Conservation (phyloP, 129 eudicot species). For the Flaveria bidentis region DNA sequence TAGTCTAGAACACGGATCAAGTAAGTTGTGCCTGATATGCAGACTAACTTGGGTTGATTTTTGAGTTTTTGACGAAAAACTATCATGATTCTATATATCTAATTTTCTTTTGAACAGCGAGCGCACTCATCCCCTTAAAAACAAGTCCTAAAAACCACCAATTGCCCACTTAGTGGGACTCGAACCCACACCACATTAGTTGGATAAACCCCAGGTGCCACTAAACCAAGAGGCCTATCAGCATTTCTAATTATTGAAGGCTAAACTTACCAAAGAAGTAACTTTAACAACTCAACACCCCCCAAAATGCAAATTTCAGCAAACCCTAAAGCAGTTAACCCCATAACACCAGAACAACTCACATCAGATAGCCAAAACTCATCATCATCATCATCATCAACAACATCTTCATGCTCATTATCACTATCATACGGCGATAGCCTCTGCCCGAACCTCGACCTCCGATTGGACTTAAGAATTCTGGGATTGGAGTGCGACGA, state of each 20-base stretch:
- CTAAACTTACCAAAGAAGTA: not conserved
- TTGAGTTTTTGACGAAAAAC: not conserved
- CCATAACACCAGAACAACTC: conserved; percentile 12
- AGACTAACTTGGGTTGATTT: not conserved
- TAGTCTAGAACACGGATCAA: not conserved
- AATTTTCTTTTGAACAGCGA: no score
- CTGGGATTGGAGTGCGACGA: conserved; percentile 83
- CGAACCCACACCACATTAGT: no score
- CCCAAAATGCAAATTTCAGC: not conserved
- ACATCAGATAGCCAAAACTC: conserved; percentile 55
- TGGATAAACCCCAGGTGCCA: no score
- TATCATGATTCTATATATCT: not conserved
- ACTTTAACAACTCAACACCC: conserved; percentile 9
- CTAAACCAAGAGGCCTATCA: no score
- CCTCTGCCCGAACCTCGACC: conserved; percentile 53
- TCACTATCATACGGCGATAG: conserved; percentile 66
- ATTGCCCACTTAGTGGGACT: no score
- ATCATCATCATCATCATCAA: conserved; percentile 33
- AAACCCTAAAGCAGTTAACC: not conserved
- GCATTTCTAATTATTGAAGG: not conserved
- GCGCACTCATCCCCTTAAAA: no score
- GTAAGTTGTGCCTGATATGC: not conserved
- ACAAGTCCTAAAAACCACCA: no score
- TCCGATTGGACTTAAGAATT: conserved; percentile 69
- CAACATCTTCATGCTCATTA: conserved; percentile 37